A percentile compares a stretch with the other conserved stretches of the same genome.
These are phyloP conservation scores for Cryptococcus depauperatus DNA, from an alignment of 1,284 basidiomycete genomes.

Conservation along the genomic window DNA sequence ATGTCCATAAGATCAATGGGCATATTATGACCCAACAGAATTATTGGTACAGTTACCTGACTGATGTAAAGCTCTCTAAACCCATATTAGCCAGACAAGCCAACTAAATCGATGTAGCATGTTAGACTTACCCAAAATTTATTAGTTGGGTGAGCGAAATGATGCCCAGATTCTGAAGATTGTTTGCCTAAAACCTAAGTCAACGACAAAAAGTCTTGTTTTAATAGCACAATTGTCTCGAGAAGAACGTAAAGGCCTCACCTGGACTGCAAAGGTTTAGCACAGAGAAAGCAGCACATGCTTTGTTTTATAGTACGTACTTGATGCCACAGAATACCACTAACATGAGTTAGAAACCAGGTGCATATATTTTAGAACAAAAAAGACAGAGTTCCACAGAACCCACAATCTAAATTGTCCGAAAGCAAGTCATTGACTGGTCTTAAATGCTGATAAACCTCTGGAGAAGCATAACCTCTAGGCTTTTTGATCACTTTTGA, in stretches of 20 bases:
- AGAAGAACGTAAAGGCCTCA: too few relatives aligned
- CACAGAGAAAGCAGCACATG: neutral
- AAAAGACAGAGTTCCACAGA: neutral
- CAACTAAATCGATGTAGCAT: neutral
- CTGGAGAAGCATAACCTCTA: slow-evolving; percentile 37
- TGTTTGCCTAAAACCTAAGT: slow-evolving; percentile 54
- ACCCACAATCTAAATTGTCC: slow-evolving; percentile 48
- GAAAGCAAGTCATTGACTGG: slow-evolving; percentile 41
- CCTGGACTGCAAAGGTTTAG: neutral
- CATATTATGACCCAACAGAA: neutral
- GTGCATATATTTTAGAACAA: neutral
- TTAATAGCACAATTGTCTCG: too few relatives aligned
- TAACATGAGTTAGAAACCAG: slow-evolving; percentile 21
- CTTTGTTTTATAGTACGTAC: too few relatives aligned
- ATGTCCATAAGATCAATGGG: too few relatives aligned
- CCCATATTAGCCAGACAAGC: neutral
- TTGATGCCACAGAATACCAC: slow-evolving; percentile 63
- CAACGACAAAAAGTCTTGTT: too few relatives aligned
- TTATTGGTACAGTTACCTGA: slow-evolving; percentile 45
- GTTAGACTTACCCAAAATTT: slow-evolving; percentile 40
- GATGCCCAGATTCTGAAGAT: slow-evolving; percentile 58
- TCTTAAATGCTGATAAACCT: slow-evolving; percentile 38
- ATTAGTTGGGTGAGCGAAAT: slow-evolving; percentile 64
- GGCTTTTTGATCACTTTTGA: slow-evolving; percentile 21
- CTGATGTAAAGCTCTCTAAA: slow-evolving; percentile 50